phyloP scores from a whole-genome alignment of 352 stramenopile species.

The Phytophthora podocarpi region DNA sequence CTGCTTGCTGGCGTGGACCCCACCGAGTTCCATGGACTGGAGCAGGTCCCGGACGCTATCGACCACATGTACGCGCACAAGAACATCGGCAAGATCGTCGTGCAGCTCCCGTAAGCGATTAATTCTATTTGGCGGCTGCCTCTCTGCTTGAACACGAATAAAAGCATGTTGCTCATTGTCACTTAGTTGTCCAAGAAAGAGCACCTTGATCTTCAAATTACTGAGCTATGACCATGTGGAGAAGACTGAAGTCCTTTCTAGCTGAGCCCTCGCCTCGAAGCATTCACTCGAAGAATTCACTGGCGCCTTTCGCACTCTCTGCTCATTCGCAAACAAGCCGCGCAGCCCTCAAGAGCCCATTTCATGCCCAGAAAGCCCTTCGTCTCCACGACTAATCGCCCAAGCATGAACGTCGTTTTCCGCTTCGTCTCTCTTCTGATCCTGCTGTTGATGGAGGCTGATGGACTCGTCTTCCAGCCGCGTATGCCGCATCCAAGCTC shows the following conservation, averaged over 20 bases:
- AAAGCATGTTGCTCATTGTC: no score
- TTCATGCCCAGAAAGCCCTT: constrained; percentile 1
- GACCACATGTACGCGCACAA: constrained; percentile 71
- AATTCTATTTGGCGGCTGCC: no score
- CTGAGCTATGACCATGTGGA: no score
- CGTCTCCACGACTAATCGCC: background rate
- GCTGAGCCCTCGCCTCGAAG: background rate
- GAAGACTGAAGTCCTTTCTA: constrained; percentile 27
- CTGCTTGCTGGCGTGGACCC: constrained; percentile 47
- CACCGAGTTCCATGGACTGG: constrained; percentile 50
- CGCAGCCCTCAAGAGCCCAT: constrained; percentile 5
- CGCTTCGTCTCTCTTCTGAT: constrained; percentile 5
- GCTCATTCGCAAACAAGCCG: constrained; percentile 19
- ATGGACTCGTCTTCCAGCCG: background rate
- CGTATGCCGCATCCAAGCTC: background rate
- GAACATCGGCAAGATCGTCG: constrained; percentile 78
- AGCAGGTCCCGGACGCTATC: constrained; percentile 53
- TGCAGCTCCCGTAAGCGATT: constrained; percentile 48
- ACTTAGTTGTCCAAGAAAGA: no score
- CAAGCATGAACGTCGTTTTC: constrained; percentile 17
- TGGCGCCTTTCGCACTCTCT: background rate
- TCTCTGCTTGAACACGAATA: no score
- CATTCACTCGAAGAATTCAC: constrained; percentile 1
- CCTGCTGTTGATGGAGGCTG: background rate
- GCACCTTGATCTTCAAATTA: no score